Percentiles rank a stretch among this genome's conserved stretches.
These are phyloP conservation scores for Globisporangium paddicum DNA, from an alignment of 352 stramenopile species.

Conservation along the genomic window DNA sequence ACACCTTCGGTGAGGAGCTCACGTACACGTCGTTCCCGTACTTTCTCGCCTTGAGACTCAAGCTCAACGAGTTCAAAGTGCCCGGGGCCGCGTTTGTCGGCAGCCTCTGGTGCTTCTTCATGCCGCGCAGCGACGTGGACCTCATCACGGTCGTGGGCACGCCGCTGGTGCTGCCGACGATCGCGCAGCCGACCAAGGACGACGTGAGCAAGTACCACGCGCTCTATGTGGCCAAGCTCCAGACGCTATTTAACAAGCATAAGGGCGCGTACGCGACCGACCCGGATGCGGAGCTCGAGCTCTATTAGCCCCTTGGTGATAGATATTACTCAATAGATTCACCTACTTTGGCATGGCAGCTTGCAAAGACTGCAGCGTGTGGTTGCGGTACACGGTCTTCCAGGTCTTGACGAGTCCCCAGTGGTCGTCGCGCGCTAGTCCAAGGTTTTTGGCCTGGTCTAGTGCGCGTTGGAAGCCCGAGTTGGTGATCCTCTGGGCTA, in stretches of 20 bases:
- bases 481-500: slow-evolving; percentile 22
- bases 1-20: slow-evolving; percentile 91
- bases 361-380: slow-evolving; percentile 33
- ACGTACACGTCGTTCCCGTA: slow-evolving; percentile 87
- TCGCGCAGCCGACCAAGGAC: slow-evolving; percentile 79
- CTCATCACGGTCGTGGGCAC: slow-evolving; percentile 89
- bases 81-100: slow-evolving; percentile 81
- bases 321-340: background rate
- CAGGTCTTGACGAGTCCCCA: slow-evolving; percentile 58
- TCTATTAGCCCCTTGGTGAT: slow-evolving; percentile 25
- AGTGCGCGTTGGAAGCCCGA: slow-evolving; percentile 33
- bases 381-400: slow-evolving; percentile 48
- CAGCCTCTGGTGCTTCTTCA: slow-evolving; percentile 63
- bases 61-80: slow-evolving; percentile 80
- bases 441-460: slow-evolving; percentile 39
- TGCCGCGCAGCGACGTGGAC: slow-evolving; percentile 72
- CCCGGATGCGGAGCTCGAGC: slow-evolving; percentile 40
- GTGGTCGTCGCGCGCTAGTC: slow-evolving; percentile 19
- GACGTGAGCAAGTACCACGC: slow-evolving; percentile 88
- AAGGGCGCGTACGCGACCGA: slow-evolving; percentile 76
- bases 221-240: slow-evolving; percentile 81
- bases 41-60: slow-evolving; percentile 65
- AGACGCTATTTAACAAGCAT: slow-evolving; percentile 86
- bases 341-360: background rate
- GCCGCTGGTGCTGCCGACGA: slow-evolving; percentile 79